These are phyloP conservation scores for Tetrapisispora nanseiensis DNA, from an alignment of 805 yeast genomes.

Conservation along the genomic window DNA sequence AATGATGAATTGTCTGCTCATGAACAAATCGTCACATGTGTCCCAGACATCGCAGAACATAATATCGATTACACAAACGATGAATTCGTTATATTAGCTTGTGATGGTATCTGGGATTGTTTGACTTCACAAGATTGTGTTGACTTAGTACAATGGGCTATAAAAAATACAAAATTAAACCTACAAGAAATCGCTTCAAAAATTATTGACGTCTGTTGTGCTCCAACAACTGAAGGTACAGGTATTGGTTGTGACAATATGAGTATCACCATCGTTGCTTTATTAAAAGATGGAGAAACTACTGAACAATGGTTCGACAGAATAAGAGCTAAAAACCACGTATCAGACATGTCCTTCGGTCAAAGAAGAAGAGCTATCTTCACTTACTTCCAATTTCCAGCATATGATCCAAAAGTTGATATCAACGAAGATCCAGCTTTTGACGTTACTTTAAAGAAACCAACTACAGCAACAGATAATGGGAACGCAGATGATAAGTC, in stretches of 20 bases:
- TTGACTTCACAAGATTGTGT: slow-evolving; percentile 87
- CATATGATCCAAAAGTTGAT: slow-evolving; percentile 32
- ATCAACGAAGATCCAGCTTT: slow-evolving; percentile 8
- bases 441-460: slow-evolving; percentile 13
- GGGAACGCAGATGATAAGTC: neutral
- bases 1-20: slow-evolving; percentile 78
- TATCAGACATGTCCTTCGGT: slow-evolving; percentile 32
- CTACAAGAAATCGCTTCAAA: slow-evolving; percentile 74
- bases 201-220: slow-evolving; percentile 89
- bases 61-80: slow-evolving; percentile 53
- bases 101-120: slow-evolving; percentile 99
- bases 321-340: slow-evolving; percentile 33
- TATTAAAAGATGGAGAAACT: slow-evolving; percentile 43
- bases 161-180: slow-evolving; percentile 51
- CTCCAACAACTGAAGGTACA: slow-evolving; percentile 85
- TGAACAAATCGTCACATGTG: slow-evolving; percentile 92
- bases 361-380: slow-evolving; percentile 42
- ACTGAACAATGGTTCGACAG: slow-evolving; percentile 54
- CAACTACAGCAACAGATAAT: neutral
- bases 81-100: slow-evolving; percentile 87
- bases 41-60: slow-evolving; percentile 85
- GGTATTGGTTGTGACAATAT: slow-evolving; percentile 98
- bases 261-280: slow-evolving; percentile 86
- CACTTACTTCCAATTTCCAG: slow-evolving; percentile 40
- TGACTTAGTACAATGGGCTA: slow-evolving; percentile 86